phyloP scores from a whole-genome alignment of 2,329 filamentous ascomycete species.

The Podosphaera fusca region DNA sequence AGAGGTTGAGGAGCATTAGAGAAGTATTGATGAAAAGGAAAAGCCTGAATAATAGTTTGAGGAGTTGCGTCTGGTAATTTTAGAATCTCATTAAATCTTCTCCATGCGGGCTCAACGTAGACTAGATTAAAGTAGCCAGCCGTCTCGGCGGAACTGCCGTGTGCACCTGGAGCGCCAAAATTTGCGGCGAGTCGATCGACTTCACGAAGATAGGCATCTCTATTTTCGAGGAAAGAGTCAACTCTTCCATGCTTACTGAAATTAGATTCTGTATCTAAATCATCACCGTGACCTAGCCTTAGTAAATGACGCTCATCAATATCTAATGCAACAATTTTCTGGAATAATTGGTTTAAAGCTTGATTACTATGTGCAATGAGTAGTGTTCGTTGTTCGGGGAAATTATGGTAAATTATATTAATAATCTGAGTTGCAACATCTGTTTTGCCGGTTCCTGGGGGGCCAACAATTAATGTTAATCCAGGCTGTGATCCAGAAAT shows the following conservation, averaged over 20 bases:
- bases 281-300: slow-evolving; percentile 81
- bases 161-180: slow-evolving; percentile 74
- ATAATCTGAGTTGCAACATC: slow-evolving; percentile 97
- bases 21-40: slow-evolving; percentile 81
- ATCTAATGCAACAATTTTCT: slow-evolving; percentile 88
- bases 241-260: slow-evolving; percentile 91
- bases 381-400: slow-evolving; percentile 73
- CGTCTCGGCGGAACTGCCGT: slow-evolving; percentile 88
- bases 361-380: slow-evolving; percentile 95
- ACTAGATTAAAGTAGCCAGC: slow-evolving; percentile 91
- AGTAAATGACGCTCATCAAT: slow-evolving; percentile 90
- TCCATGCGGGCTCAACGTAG: slow-evolving; percentile 75
- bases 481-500: slow-evolving; percentile 85
- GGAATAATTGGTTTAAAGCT: slow-evolving; percentile 88
- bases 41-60: slow-evolving; percentile 43
- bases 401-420: slow-evolving; percentile 97
- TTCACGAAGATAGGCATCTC: slow-evolving; percentile 53
- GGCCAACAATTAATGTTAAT: slow-evolving; percentile 79
- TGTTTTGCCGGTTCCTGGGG: slow-evolving; percentile 95
- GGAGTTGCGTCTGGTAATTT: slow-evolving; percentile 30
- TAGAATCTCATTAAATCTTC: slow-evolving; percentile 49
- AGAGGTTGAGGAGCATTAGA: slow-evolving; percentile 67
- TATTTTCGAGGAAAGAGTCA: slow-evolving; percentile 82
- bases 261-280: slow-evolving; percentile 61
- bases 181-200: slow-evolving; percentile 70